phyloP scores from a whole-genome alignment of 345 rosid genomes.

The Ceriops decandra region DNA sequence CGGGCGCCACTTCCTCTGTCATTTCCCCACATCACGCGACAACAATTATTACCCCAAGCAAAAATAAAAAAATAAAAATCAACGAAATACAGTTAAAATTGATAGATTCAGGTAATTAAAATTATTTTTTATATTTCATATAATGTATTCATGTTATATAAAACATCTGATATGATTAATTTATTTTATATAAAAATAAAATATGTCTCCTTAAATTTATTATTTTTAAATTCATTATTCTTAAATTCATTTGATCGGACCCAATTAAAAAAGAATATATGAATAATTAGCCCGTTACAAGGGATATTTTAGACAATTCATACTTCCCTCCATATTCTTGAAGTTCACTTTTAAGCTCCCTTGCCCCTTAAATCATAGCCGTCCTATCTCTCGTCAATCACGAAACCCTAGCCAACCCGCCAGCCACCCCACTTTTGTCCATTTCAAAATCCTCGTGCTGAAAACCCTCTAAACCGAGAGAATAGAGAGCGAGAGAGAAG shows the following conservation, averaged over 20 bases:
- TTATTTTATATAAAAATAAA: no score
- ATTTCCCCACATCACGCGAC: background rate
- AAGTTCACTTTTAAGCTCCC: background rate
- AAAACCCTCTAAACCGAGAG: no score
- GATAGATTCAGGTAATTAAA: no score
- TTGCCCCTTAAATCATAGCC: conserved; percentile 42
- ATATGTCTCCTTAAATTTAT: no score
- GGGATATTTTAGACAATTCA: conserved; percentile 27
- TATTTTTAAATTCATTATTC: no score
- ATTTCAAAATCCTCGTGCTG: conserved; percentile 2
- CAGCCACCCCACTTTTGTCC: conserved; percentile 12
- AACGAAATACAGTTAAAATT: no score
- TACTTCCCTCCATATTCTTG: conserved; percentile 7
- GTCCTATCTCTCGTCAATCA: conserved; percentile 37
- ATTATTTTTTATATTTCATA: no score
- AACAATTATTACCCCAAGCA: background rate
- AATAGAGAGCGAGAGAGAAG: background rate
- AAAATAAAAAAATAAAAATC: background rate
- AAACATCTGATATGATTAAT: no score
- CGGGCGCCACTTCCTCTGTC: conserved; percentile 39
- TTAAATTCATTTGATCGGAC: no score
- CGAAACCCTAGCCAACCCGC: conserved; percentile 44
- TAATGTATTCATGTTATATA: no score
- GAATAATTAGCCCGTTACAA: background rate
- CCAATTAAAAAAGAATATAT: no score